These are phyloP conservation scores for Hypholoma fasciculare DNA, from an alignment of 768 basidiomycete genomes.

Conservation along the genomic window DNA sequence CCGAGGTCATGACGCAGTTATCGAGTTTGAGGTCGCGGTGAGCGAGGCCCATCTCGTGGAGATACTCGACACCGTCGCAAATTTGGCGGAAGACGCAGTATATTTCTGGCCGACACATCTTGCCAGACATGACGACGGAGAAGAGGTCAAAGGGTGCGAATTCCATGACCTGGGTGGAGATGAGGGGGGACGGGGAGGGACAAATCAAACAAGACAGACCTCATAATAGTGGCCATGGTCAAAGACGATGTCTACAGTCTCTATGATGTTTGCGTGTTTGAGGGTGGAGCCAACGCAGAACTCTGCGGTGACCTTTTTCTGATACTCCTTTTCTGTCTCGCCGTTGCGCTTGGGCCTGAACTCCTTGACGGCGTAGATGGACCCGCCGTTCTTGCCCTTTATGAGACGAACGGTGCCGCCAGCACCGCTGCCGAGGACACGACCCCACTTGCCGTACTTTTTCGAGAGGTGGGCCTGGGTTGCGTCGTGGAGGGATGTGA, in stretches of 20 bases:
- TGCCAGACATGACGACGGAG: conserved; percentile 98
- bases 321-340: conserved; percentile 95
- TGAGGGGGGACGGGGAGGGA: conserved; percentile 9
- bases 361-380: conserved; percentile 95
- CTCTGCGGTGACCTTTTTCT: conserved; percentile 99
- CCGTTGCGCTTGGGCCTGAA: conserved; percentile 88
- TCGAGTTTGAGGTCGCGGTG: conserved; percentile 99
- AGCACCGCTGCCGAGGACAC: conserved; percentile 91
- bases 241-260: conserved; percentile 96
- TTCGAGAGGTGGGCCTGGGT: conserved; percentile 93
- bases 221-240: conserved; percentile 99
- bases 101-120: conserved; percentile 97
- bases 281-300: conserved; percentile 96
- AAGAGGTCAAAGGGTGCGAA: conserved; percentile 99
- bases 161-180: conserved; percentile 85
- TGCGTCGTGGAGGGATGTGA: conserved; percentile 72
- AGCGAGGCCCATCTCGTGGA: conserved; percentile 96
- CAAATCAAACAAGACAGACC: conserved; percentile 47
- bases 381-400: conserved; percentile 86
- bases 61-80: conserved; percentile 95
- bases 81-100: conserved; percentile 99
- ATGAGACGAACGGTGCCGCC: conserved; percentile 99
- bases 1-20: conserved; percentile 98
- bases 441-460: conserved; percentile 99
- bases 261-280: conserved; percentile 94